Percentiles rank a stretch among this genome's conserved stretches.
Evolutionary conservation across 768 basidiomycete genomes (phyloP).

Genomic region (Mycena belliarum): DNA sequence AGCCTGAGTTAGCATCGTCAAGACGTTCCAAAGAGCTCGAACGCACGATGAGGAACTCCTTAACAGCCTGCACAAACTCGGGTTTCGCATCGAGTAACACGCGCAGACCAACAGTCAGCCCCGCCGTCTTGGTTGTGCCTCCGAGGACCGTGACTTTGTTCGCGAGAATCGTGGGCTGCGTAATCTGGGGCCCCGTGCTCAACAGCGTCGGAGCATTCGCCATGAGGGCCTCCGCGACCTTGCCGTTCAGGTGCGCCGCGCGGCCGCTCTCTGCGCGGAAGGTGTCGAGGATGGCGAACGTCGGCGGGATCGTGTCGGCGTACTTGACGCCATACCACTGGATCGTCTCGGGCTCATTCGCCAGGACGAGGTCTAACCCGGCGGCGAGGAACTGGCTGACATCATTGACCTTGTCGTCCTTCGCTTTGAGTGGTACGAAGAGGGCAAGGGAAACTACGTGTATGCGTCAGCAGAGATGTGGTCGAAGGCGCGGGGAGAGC

Average conservation of each 20-base stretch:
- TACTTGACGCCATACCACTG: constrained; percentile 42
- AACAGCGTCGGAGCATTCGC: constrained; percentile 33
- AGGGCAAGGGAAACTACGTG: constrained; percentile 17
- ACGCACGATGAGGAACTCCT: constrained; percentile 38
- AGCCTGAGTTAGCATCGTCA: not conserved
- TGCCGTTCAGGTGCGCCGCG: constrained; percentile 35
- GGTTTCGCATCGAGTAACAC: constrained; percentile 38
- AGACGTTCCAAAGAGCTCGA: not conserved
- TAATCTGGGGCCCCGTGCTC: constrained; percentile 29
- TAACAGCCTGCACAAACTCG: constrained; percentile 35
- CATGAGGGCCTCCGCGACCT: constrained; percentile 36
- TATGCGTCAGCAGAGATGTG: not conserved
- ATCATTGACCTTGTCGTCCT: constrained; percentile 4
- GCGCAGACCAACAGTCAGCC: constrained; percentile 32
- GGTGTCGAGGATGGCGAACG: constrained; percentile 42
- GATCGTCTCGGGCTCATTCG: constrained; percentile 36
- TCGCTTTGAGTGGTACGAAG: constrained; percentile 16
- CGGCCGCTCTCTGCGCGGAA: constrained; percentile 36
- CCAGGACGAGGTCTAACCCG: constrained; percentile 16
- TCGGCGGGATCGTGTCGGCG: constrained; percentile 22
- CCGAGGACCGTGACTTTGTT: constrained; percentile 30
- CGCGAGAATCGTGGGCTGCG: constrained; percentile 30
- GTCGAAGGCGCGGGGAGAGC: not conserved
- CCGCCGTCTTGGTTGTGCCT: constrained; percentile 24
- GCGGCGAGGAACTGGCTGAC: constrained; percentile 5